Base-by-base conservation (phyloP, 495 filamentous ascomycete genomes). In the Penicillium turbatum region DNA sequence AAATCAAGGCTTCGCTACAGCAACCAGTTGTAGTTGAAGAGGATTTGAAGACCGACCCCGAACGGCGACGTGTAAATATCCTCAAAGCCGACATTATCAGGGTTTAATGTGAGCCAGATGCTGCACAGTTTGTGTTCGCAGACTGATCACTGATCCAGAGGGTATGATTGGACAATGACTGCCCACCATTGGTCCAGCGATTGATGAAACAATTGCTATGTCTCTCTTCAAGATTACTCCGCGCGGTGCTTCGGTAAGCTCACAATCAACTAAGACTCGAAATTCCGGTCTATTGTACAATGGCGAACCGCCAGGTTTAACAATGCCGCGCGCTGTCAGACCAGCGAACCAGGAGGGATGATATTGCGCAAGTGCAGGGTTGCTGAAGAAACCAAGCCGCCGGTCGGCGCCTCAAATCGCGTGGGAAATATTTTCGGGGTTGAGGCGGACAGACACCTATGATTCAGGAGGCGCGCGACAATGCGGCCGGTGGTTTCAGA, bases 331-430 rank as follows among this genome's bases (percentile, higher is more conserved):
- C 39, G 39, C 39, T 42, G 19, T n/a, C 1, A 15, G 9, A 12
- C 19, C n/a, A 42, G 17, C 39, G 39, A 27, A n/a, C 21, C 39
- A 42, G 4, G 5, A 8, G 24, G 6, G 2, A 12, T 5, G 6
- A 15, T 13, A 21, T 13, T 0, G 19, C 39, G 24, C 24, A 42
- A 26, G 24, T 24, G 21, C 10, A 42, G 19, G 12, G 39, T 42
- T 42, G 39, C 39, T 42, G 21, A 40, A 42, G 39, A 26, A 42
- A 42, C 39, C 39, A 42, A 42, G 39, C 39, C 39, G 39, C 39
- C 21, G 24, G 39, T 42, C 19, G 5, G 26, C 39, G 39, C 39
- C 39, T 24, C 21, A 24, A 4, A 10, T 42, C 39, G 39, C 11
- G 21, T 26, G 39, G 39, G 7, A 3, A 11, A 7, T 42, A 42